Percentiles rank a stretch among this genome's conserved stretches.
These are phyloP conservation scores for Zizania latifolia DNA, from an alignment of 176 grass and related monocot species.

Conservation along the genomic window DNA sequence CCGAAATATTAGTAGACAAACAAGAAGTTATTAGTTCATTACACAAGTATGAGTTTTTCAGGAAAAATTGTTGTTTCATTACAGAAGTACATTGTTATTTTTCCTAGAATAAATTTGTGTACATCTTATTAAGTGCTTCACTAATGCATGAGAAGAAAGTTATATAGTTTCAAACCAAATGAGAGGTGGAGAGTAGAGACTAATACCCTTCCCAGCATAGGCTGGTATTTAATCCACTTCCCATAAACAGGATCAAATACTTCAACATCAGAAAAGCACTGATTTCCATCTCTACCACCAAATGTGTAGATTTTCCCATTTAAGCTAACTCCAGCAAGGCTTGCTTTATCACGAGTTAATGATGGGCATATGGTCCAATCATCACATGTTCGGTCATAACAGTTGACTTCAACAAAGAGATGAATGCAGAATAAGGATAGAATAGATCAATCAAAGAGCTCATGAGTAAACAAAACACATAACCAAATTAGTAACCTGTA, in stretches of 20 bases:
- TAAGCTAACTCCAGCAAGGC: constrained; percentile 45
- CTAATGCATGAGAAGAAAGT: neutral
- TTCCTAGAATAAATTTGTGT: no score
- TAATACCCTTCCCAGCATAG: no score
- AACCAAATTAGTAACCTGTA: constrained; percentile 31
- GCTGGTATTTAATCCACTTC: no score
- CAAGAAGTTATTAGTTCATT: neutral
- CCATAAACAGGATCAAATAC: no score
- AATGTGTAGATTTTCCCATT: constrained; percentile 61
- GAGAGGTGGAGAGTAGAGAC: neutral
- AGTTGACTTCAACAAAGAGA: constrained; percentile 48
- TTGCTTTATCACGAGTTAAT: constrained; percentile 47
- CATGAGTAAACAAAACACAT: neutral
- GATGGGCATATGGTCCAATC: constrained; percentile 49
- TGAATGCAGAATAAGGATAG: constrained; percentile 12
- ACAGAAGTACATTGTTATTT: no score
- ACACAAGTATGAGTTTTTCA: constrained; percentile 1
- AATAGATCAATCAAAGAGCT: neutral
- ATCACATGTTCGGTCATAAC: constrained; percentile 56
- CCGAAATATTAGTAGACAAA: neutral
- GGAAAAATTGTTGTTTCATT: no score
- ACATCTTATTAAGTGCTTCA: neutral
- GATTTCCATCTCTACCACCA: constrained; percentile 51
- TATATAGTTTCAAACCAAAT: neutral
- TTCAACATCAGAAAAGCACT: constrained; percentile 62